Evolutionary conservation across 805 yeast species (phyloP).

Genomic region (Candida ovalis): DNA sequence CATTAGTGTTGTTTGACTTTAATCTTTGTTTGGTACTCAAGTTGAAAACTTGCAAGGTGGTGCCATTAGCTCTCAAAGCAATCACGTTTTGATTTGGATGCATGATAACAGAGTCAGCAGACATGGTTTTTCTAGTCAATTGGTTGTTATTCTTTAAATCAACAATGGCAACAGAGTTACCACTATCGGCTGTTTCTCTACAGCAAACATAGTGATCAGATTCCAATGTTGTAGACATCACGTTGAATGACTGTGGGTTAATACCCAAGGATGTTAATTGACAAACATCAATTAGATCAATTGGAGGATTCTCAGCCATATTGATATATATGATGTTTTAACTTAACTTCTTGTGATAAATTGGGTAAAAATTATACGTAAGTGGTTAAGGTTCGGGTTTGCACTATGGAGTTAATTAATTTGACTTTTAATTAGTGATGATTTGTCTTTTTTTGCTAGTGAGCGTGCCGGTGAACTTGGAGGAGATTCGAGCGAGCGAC

Average conservation of each 20-base stretch:
- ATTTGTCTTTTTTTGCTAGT: slow-evolving; percentile 1
- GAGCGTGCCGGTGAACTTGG: neutral
- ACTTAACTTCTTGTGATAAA: neutral
- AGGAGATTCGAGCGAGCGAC: neutral
- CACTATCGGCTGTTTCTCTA: slow-evolving; percentile 57
- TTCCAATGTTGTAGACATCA: slow-evolving; percentile 91
- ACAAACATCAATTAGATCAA: slow-evolving; percentile 92
- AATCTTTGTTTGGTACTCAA: slow-evolving; percentile 82
- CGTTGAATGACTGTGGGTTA: slow-evolving; percentile 79
- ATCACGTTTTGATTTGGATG: slow-evolving; percentile 87
- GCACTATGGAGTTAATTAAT: neutral
- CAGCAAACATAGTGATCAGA: slow-evolving; percentile 87
- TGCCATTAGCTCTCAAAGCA: slow-evolving; percentile 93
- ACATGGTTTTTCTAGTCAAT: slow-evolving; percentile 87
- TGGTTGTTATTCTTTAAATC: slow-evolving; percentile 76
- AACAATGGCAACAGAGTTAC: slow-evolving; percentile 91
- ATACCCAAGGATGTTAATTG: slow-evolving; percentile 86
- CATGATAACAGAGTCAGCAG: slow-evolving; percentile 97
- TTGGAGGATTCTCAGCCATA: slow-evolving; percentile 70
- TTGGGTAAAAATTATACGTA: neutral
- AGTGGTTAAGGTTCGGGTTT: neutral
- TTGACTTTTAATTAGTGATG: neutral
- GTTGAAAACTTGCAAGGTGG: slow-evolving; percentile 92
- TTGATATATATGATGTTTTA: slow-evolving; percentile 1
- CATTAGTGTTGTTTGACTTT: slow-evolving; percentile 79